Conservation (phyloP, 805 yeast genomes). For the Ogataea naganishii region DNA sequence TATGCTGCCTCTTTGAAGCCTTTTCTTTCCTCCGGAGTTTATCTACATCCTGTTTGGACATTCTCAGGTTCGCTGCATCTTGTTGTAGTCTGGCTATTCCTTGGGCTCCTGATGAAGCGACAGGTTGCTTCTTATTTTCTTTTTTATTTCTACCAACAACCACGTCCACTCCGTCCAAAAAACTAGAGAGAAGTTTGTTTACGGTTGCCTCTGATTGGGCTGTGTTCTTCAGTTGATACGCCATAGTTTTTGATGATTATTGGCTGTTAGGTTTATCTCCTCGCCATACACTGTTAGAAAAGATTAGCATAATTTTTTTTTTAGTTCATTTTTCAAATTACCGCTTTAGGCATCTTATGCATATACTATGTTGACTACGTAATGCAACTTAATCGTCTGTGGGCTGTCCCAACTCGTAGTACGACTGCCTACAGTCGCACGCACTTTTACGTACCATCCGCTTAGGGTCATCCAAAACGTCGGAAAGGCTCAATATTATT, state of each 20-base stretch:
- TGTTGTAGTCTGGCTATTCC: constrained; percentile 15
- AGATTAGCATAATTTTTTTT: too few relatives aligned
- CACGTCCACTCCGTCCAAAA: constrained; percentile 13
- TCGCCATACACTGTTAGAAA: too few relatives aligned
- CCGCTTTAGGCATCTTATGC: too few relatives aligned
- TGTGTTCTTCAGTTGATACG: constrained; percentile 9
- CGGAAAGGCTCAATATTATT: constrained; percentile 38
- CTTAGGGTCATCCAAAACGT: constrained; percentile 61
- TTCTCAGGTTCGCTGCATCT: constrained; percentile 10
- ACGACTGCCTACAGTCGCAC: constrained; percentile 71
- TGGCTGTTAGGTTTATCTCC: too few relatives aligned
- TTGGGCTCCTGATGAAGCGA: constrained; percentile 14
- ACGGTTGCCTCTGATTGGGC: constrained; percentile 14
- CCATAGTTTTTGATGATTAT: too few relatives aligned
- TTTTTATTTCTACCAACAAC: constrained; percentile 1
- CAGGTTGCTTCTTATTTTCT: constrained; percentile 3
- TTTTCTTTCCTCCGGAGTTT: constrained; percentile 13
- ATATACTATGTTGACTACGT: too few relatives aligned
- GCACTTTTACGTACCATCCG: constrained; percentile 71
- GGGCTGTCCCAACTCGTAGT: constrained; percentile 41
- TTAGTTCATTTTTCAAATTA: too few relatives aligned
- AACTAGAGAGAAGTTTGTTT: constrained; percentile 17
- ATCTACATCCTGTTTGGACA: constrained; percentile 6
- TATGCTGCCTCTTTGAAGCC: constrained; percentile 8
- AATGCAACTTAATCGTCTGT: too few relatives aligned